These are phyloP conservation scores for Detonula confervacea DNA, from an alignment of 352 stramenopile genomes.

Conservation along the genomic window DNA sequence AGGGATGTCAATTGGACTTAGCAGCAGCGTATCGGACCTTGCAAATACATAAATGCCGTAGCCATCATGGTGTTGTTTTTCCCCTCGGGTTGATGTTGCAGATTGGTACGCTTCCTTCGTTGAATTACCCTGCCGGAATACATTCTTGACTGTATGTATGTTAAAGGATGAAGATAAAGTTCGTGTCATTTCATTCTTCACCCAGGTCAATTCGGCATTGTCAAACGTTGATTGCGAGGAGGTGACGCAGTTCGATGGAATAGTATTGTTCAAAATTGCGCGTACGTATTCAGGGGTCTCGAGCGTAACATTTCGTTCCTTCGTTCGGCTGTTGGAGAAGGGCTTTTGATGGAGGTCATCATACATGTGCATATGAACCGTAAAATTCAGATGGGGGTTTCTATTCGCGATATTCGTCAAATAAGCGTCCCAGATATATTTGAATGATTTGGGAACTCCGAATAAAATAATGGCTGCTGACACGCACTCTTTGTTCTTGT, in stretches of 20 bases:
- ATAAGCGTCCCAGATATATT: neutral
- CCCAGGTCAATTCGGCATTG: neutral
- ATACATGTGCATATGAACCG: constrained; percentile 21
- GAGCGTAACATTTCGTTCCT: neutral
- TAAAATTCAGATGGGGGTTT: constrained; percentile 2
- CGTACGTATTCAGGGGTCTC: neutral
- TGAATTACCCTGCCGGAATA: neutral
- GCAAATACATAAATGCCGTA: neutral
- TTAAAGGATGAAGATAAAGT: neutral
- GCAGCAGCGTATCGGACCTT: neutral
- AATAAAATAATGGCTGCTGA: constrained; percentile 11
- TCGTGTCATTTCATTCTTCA: neutral
- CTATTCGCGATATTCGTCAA: constrained; percentile 2
- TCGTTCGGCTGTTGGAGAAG: constrained; percentile 3
- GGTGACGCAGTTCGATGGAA: neutral
- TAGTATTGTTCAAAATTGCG: neutral
- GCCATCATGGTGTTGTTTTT: neutral
- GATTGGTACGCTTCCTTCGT: neutral
- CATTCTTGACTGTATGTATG: neutral
- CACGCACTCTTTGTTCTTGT: no score
- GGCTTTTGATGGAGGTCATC: constrained; percentile 9
- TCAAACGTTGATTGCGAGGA: neutral
- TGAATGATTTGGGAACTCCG: constrained; percentile 13
- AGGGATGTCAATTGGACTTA: neutral
- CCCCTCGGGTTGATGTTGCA: neutral